Evolutionary conservation across 768 basidiomycete genomes (phyloP).

Genomic region (Solioccasus polychromus): DNA sequence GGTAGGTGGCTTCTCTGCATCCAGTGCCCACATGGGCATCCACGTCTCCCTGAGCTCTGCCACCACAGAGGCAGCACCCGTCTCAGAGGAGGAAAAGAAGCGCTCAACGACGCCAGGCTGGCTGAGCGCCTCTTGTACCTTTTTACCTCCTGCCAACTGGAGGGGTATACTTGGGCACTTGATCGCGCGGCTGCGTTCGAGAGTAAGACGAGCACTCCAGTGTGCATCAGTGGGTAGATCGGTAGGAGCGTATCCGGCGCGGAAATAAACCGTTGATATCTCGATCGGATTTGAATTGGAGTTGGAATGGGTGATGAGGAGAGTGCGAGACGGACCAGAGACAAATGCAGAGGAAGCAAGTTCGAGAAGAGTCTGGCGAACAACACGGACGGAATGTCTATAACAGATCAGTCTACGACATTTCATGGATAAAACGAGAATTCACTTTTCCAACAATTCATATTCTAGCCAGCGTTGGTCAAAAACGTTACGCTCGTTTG

Average conservation of each 20-base stretch:
- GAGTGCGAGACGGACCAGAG: slow-evolving; percentile 39
- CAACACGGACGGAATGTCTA: slow-evolving; percentile 74
- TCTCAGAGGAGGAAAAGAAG: slow-evolving; percentile 51
- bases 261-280: slow-evolving; percentile 88
- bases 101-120: slow-evolving; percentile 68
- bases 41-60: slow-evolving; percentile 68
- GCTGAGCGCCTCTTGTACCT: slow-evolving; percentile 86
- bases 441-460: slow-evolving; percentile 74
- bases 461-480: slow-evolving; percentile 91
- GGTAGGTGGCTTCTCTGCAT: slow-evolving; percentile 15
- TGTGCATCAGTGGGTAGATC: slow-evolving; percentile 69
- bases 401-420: too few species aligned
- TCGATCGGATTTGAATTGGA: slow-evolving; percentile 39
- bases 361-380: slow-evolving; percentile 75
- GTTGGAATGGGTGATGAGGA: slow-evolving; percentile 35
- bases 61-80: slow-evolving; percentile 31
- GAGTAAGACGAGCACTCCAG: slow-evolving; percentile 69
- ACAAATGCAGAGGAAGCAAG: slow-evolving; percentile 59
- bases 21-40: slow-evolving; percentile 87
- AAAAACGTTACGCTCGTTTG: slow-evolving; percentile 88
- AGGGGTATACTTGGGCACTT: slow-evolving; percentile 90
- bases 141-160: slow-evolving; percentile 95
- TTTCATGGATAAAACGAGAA: not conserved
- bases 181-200: slow-evolving; percentile 83
- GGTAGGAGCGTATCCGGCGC: slow-evolving; percentile 81